Evolutionary conservation across 2,329 filamentous ascomycete genomes (phyloP), one percentile per base, ranked within the genome.

Genomic region (Onygena corvina): DNA sequence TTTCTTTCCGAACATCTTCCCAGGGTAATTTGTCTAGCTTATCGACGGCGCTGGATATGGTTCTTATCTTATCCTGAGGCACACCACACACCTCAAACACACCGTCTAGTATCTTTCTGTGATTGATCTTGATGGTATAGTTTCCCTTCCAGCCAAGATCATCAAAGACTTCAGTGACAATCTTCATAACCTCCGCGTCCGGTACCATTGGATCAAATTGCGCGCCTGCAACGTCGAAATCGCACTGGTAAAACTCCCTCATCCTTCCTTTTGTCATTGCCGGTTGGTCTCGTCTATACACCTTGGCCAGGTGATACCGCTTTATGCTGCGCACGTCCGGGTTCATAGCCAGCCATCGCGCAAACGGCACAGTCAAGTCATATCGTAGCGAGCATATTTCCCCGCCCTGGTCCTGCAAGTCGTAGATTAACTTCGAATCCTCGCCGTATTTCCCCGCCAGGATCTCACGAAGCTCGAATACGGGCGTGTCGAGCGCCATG

Each of bases 241-340:
- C 90, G 71, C 89, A 95, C 68, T 95, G 89, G 71, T 93, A 94
- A 68, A 94, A 94, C 69, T 95, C 90, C 61, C 90, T 79, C 84
- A 94, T 92, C 48, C 89, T 80, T 47, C 89, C 90, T 65, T 93
- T 92, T 54, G 83, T 86, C 71, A 95, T 51, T 53, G 87, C 84
- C 20, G 84, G 84, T 65, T 88, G 83, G 65, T 89, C 84, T 64
- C 84, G 72, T 54, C 84, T 76, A 70, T 88, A 89, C 47, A 94
- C 89, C 71, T 94, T 94, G 58, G 87, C 88, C 58, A 96, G 89
- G 71, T 94, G 88, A 67, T 94, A 95, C 61, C 90, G 79, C 73
- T 94, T 94, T 71, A 94, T 90, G 66, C 76, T 83, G 65, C 85
- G 80, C 50, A 93, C 75, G 55, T 80, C 76, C 55, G 82, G 76